These are phyloP conservation scores for Grigorovia yakushimaensis DNA, from an alignment of 805 yeast genomes.

Conservation along the genomic window DNA sequence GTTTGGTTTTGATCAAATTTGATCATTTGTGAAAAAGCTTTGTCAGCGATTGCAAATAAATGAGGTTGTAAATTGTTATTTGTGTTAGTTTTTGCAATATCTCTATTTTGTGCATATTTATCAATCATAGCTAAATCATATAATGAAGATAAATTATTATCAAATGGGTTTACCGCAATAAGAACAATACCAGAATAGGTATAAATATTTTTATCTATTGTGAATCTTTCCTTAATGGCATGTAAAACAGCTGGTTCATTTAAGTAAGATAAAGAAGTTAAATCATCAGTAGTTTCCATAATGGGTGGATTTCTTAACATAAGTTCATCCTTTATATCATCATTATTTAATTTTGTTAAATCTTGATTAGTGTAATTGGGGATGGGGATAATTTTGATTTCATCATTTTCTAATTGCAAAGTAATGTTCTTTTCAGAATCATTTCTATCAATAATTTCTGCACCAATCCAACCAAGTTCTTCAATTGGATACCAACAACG, in stretches of 20 bases:
- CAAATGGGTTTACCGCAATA: constrained; percentile 90
- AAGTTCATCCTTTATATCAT: constrained; percentile 11
- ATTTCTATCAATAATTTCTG: constrained; percentile 41
- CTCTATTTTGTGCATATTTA: constrained; percentile 52
- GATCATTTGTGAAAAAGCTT: constrained; percentile 92
- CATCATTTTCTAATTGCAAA: constrained; percentile 43
- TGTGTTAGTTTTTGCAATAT: constrained; percentile 43
- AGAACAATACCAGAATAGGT: constrained; percentile 95
- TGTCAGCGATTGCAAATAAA: constrained; percentile 94
- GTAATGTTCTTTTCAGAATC: constrained; percentile 40
- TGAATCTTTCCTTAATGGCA: constrained; percentile 80
- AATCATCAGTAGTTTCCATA: constrained; percentile 87
- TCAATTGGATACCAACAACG: constrained; percentile 75
- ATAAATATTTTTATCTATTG: constrained; percentile 72
- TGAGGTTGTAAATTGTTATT: constrained; percentile 96
- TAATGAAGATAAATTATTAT: constrained; percentile 74
- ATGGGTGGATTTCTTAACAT: constrained; percentile 84
- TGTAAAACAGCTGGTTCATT: constrained; percentile 96
- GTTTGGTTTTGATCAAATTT: constrained; percentile 81
- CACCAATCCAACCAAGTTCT: constrained; percentile 63
- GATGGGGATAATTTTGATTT: constrained; percentile 27
- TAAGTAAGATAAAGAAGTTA: constrained; percentile 81
- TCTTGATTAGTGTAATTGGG: background rate
- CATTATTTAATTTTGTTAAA: background rate
- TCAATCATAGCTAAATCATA: constrained; percentile 88